These are phyloP conservation scores for Eutrema yunnanense DNA, from an alignment of 345 rosid species.

Conservation along the genomic window DNA sequence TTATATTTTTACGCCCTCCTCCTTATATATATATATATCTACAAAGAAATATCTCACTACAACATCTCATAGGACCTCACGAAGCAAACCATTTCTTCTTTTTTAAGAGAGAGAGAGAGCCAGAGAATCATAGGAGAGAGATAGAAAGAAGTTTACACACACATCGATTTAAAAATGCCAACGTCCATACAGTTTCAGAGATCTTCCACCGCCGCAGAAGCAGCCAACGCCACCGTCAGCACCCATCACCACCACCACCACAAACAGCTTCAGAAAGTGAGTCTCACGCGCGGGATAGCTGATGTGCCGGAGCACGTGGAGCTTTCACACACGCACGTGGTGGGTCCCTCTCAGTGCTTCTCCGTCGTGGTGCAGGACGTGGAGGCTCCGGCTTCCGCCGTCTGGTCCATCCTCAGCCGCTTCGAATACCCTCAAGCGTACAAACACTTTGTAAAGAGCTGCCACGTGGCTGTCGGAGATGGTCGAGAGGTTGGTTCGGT, in stretches of 20 bases:
- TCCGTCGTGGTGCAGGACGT: constrained; percentile 54
- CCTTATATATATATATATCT: neutral
- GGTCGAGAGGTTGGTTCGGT: constrained; percentile 63
- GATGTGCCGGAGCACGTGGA: constrained; percentile 49
- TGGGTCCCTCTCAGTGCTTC: constrained; percentile 60
- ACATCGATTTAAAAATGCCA: constrained; percentile 44
- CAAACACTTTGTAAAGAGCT: constrained; percentile 72
- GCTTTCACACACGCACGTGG: constrained; percentile 40
- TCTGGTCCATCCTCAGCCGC: constrained; percentile 79
- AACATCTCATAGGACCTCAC: neutral
- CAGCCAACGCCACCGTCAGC: constrained; percentile 11
- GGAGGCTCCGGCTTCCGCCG: constrained; percentile 55
- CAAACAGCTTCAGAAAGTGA: constrained; percentile 32
- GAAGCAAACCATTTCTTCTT: neutral
- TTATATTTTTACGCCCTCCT: neutral
- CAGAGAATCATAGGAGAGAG: neutral
- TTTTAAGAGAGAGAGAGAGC: neutral
- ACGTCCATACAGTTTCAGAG: constrained; percentile 50
- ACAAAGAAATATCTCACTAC: neutral
- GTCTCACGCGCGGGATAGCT: constrained; percentile 27
- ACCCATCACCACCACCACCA: constrained; percentile 4
- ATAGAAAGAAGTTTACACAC: neutral
- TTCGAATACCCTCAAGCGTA: constrained; percentile 83
- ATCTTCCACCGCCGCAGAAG: constrained; percentile 20
- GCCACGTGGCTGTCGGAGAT: constrained; percentile 62